A percentile compares a stretch with the other conserved stretches of the same genome.
These are phyloP conservation scores for Amesomyces nigricolor DNA, from an alignment of 2,329 filamentous ascomycete species.

Conservation along the genomic window DNA sequence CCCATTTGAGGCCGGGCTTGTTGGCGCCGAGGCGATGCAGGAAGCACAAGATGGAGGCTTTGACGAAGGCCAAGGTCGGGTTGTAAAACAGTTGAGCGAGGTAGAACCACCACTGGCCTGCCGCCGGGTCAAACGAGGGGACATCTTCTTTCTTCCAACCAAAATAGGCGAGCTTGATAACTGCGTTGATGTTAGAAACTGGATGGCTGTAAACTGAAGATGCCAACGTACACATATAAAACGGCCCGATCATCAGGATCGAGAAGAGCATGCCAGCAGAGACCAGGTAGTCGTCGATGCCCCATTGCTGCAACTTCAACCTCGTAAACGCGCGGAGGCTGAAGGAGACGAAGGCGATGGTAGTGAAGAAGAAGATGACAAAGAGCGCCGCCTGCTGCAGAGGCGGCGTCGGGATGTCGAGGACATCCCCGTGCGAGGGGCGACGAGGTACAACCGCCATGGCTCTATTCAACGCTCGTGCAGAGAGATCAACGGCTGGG, in stretches of 20 bases:
- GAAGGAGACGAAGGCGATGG: slow-evolving; percentile 23
- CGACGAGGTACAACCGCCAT: slow-evolving; percentile 14
- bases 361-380: slow-evolving; percentile 27
- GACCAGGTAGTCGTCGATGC: slow-evolving; percentile 27
- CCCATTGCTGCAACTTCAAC: slow-evolving; percentile 23
- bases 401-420: slow-evolving; percentile 19
- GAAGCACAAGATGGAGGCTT: slow-evolving; percentile 31
- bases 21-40: slow-evolving; percentile 29
- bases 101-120: slow-evolving; percentile 28
- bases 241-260: slow-evolving; percentile 19
- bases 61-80: slow-evolving; percentile 31
- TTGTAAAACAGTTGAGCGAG: slow-evolving; percentile 32
- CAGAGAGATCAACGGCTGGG: not conserved
- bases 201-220: too few species aligned
- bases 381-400: slow-evolving; percentile 19
- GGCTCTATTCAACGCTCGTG: not conserved
- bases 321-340: slow-evolving; percentile 20
- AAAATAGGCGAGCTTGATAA: slow-evolving; percentile 27
- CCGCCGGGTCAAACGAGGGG: slow-evolving; percentile 19
- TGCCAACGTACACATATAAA: slow-evolving; percentile 19
- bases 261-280: slow-evolving; percentile 26
- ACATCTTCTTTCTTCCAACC: slow-evolving; percentile 22
- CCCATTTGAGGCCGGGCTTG: slow-evolving; percentile 24
- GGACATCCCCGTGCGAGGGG: slow-evolving; percentile 10
- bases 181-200: slow-evolving; percentile 3